Evolutionary conservation across 177 flowering plant species (phyloP), one percentile per base, ranked within the genome.

Genomic region (Vitis hybrid): DNA sequence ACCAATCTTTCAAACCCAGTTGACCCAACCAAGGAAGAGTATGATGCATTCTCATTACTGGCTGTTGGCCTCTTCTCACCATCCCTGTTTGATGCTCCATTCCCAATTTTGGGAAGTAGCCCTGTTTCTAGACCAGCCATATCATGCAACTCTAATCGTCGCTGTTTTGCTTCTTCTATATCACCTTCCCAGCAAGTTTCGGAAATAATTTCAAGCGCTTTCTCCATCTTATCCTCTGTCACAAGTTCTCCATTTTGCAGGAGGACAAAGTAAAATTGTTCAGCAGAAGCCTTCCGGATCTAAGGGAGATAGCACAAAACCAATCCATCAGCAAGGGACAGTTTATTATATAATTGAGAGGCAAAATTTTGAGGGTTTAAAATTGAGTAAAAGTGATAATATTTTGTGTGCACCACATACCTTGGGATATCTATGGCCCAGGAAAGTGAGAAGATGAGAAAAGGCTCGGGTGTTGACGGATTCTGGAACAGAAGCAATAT

Each of bases 361-460:
- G 39, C 39, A 31, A 31, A 31, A 31, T 31, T 31, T 31, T 31
- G 1, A 31, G 39, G 39, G 39, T 5, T 31, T 5, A 31, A 2
- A 31, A 31, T 31, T 31, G 2, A 2, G 39, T 31, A 31, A 5
- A 31, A 31, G 39, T 5, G 5, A 5, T 31, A 19, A 1, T 19
- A 19, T 19, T 19, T 19, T 31, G 39, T 31, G 5, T 2, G 19
- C 3, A 31, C 3, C 5, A 31, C 3, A 2, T 18, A 91, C 98
- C 98, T 92, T 95, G 12, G 98, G 97, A 73, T 87, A 95, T 21
- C 96, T 90, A 82, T 93, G 97, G 69, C 78, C 81, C 62, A 95
- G 0, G 74, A 90, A 87, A 64, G 73, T 73, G 18, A 91, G 87
- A 65, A 95, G 91, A 70, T 88, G 86, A 68, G 86, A 74, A 76